Percentiles rank a stretch among this genome's conserved stretches.
Conservation (phyloP, 2,329 filamentous ascomycete genomes). For the Colletotrichum lentis region DNA sequence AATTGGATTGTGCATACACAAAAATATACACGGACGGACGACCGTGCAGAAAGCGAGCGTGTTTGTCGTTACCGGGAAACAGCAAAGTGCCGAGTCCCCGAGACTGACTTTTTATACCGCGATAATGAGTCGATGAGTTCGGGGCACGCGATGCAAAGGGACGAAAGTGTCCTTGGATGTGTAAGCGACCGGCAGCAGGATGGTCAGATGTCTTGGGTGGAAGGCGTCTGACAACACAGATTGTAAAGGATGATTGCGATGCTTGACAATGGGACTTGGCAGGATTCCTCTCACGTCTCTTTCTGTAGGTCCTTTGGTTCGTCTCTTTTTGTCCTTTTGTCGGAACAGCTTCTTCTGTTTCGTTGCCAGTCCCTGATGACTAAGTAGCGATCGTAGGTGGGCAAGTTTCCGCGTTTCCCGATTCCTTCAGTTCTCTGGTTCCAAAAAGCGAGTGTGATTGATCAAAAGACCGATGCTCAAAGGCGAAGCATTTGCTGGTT, state of each 20-base stretch:
- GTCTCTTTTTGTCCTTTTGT: conserved; percentile 25
- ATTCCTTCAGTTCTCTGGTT: conserved; percentile 18
- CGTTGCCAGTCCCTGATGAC: conserved; percentile 35
- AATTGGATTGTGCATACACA: conserved; percentile 42
- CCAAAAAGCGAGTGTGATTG: conserved; percentile 48
- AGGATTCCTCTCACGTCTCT: conserved; percentile 34
- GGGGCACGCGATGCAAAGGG: conserved; percentile 9
- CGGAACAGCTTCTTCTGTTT: neutral
- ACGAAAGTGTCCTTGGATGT: conserved; percentile 14
- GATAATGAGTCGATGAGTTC: neutral
- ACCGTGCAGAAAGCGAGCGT: conserved; percentile 38
- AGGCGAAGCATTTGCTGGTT: conserved; percentile 29
- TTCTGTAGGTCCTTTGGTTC: conserved; percentile 30
- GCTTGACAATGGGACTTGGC: conserved; percentile 20
- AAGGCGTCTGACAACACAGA: conserved; percentile 3
- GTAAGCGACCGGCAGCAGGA: conserved; percentile 26
- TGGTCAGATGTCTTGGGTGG: conserved; percentile 12
- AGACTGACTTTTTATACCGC: conserved; percentile 31
- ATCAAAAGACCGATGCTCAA: conserved; percentile 33
- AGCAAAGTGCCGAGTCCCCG: conserved; percentile 13
- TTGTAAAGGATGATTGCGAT: conserved; percentile 25
- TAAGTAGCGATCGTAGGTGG: conserved; percentile 52
- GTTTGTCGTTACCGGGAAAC: conserved; percentile 24
- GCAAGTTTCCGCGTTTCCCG: conserved; percentile 34
- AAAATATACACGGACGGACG: conserved; percentile 43